Base-by-base conservation (phyloP, 768 basidiomycete species). In the Rhizopogon vinicolor region DNA sequence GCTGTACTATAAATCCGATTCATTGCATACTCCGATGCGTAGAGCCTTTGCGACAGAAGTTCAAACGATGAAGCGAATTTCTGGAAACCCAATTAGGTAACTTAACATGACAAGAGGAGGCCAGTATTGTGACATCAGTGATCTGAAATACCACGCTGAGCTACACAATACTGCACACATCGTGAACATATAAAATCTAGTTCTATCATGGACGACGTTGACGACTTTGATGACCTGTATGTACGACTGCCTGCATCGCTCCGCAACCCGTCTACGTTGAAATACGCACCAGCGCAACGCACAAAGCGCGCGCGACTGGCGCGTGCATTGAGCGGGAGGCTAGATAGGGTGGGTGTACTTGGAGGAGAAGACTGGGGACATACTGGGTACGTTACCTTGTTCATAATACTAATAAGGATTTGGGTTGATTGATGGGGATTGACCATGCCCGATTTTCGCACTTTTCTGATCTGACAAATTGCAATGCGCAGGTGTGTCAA, bases 261-360 rank as follows among this genome's bases (percentile, higher is more conserved):
- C 22, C 48, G 19, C 19, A 25, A 8, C 22, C 35, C 48, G 9
- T 25, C 14, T 22, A 49, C 48, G 5, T 37, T 49, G 19, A 49
- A 49, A 49, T 49, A 22, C 22, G 48, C 48, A 49, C 35, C 48
- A 10, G 33, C 25, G 2, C 51, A 55, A 12, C 54, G 41, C 18
- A 22, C 59, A 56, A 57, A 57, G 16, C 50, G 53, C 7, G 22
- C 37, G 25, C 56, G 65, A 3, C 56, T 67, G 14, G 58, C 61
- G 1, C 16, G 46, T 9, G 62, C 65, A 13, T 49, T 61, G 6
- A 44, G 56, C 12, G 59, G 66, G 19, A 61, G 65, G 13, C 59
- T 83, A 42, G 89, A 93, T 66, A 74, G 88, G 61, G 84, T 89
- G 2, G 84, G 86, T 59, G 85, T 91, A 16, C 78, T 95, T 1